phyloP scores from a whole-genome alignment of 352 stramenopile genomes.

The Pelagophyceae sp. region DNA sequence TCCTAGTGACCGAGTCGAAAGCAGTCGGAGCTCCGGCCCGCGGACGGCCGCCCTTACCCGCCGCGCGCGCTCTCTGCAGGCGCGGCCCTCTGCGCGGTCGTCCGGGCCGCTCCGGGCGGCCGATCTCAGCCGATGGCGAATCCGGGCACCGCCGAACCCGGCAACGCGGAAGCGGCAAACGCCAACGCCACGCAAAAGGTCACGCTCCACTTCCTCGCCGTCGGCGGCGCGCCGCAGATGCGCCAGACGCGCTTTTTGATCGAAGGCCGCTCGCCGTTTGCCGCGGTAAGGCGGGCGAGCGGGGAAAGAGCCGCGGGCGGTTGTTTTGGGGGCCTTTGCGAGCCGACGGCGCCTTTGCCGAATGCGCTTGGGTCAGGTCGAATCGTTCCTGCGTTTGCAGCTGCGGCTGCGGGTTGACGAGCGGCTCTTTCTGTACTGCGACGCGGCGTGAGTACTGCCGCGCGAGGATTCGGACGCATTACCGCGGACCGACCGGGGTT shows the following conservation, averaged over 20 bases:
- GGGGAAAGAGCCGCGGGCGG: too few species aligned
- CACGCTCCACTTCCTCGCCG: neutral
- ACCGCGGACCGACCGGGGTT: too few species aligned
- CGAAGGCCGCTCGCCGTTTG: neutral
- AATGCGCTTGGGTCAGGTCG: neutral
- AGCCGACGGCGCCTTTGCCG: neutral
- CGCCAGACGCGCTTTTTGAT: neutral
- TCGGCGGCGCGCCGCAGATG: neutral
- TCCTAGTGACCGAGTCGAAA: too few species aligned
- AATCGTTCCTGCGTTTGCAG: neutral
- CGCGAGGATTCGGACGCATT: too few species aligned
- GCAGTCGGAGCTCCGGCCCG: too few species aligned
- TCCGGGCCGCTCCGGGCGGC: too few species aligned
- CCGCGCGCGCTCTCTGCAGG: too few species aligned
- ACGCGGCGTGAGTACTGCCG: too few species aligned
- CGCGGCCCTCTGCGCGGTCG: too few species aligned
- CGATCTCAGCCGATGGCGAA: neutral
- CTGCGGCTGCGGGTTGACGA: neutral
- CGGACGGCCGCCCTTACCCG: too few species aligned
- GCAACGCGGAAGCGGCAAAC: neutral
- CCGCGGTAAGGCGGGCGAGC: too few species aligned
- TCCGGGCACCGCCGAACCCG: neutral
- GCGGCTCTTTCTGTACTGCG: slow-evolving; percentile 18
- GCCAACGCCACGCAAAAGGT: neutral
- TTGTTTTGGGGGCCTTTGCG: neutral